Conservation (phyloP, 352 stramenopile genomes). For the Phytophthora brassicae region DNA sequence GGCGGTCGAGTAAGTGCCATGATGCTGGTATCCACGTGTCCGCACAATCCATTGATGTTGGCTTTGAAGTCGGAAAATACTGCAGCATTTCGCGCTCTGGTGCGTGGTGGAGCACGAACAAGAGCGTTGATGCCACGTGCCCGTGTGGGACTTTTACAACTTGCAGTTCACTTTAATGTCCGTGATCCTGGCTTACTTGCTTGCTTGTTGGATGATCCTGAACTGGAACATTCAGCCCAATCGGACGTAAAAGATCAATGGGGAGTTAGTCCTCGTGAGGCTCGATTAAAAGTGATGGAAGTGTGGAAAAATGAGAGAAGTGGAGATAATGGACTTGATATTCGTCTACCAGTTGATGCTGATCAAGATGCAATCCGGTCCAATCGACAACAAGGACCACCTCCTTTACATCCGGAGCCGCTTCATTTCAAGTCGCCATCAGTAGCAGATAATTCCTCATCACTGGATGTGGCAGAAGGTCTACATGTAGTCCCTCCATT, state of each 20-base stretch:
- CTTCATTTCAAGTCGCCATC: constrained; percentile 1
- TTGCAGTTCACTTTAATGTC: constrained; percentile 38
- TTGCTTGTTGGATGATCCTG: constrained; percentile 24
- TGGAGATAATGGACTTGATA: not conserved
- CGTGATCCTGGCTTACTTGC: constrained; percentile 27
- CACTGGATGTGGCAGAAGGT: not conserved
- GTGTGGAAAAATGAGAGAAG: constrained; percentile 29
- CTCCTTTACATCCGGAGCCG: constrained; percentile 8
- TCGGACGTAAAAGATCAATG: constrained; percentile 41
- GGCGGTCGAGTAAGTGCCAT: constrained; percentile 7
- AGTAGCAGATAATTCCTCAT: constrained; percentile 1
- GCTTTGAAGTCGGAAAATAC: constrained; percentile 55
- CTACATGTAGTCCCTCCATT: constrained; percentile 3
- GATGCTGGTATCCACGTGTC: constrained; percentile 12
- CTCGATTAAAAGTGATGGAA: constrained; percentile 25
- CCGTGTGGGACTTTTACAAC: constrained; percentile 52
- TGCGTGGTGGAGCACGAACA: constrained; percentile 48
- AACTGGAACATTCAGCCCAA: constrained; percentile 28
- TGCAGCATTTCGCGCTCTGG: constrained; percentile 45
- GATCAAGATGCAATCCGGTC: constrained; percentile 3
- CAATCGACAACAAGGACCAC: constrained; percentile 14
- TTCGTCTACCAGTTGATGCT: not conserved
- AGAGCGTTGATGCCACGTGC: constrained; percentile 45
- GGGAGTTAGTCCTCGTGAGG: constrained; percentile 38
- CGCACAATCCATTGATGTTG: constrained; percentile 53